phyloP scores from a whole-genome alignment of 306 rosid species.

The Vigna hirtella region DNA sequence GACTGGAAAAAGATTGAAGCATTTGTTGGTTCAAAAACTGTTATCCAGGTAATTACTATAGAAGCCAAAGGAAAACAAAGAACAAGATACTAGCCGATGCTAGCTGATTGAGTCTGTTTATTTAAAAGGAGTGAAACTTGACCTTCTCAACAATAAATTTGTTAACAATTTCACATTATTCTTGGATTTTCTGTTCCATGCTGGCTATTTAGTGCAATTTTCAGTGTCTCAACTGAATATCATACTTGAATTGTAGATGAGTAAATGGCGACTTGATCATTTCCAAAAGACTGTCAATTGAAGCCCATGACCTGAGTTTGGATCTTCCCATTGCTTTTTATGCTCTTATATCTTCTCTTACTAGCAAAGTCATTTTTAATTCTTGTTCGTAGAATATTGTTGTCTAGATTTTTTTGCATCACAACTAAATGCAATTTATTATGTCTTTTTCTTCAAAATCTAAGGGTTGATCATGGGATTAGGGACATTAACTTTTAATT shows the following conservation, averaged over 20 bases:
- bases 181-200: slow-evolving; percentile 32
- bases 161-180: slow-evolving; percentile 16
- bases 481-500: background rate
- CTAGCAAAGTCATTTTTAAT: background rate
- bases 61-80: slow-evolving; percentile 14
- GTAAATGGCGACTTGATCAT: slow-evolving; percentile 5
- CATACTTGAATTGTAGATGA: slow-evolving; percentile 15
- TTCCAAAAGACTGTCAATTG: slow-evolving; percentile 10
- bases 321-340: background rate
- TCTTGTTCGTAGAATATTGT: background rate
- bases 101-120: slow-evolving; percentile 12
- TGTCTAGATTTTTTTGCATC: background rate
- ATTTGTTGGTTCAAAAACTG: slow-evolving; percentile 94
- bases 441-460: background rate
- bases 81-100: background rate
- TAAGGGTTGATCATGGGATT: background rate
- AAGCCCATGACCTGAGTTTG: background rate
- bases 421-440: slow-evolving; percentile 13
- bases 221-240: slow-evolving; percentile 27
- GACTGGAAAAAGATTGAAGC: slow-evolving; percentile 99
- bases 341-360: background rate
- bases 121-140: slow-evolving; percentile 1
- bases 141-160: background rate
- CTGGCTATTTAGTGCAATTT: slow-evolving; percentile 5
- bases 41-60: slow-evolving; percentile 79